phyloP scores from a whole-genome alignment of 2,329 filamentous ascomycete genomes.

The Aureobasidium pullulans region DNA sequence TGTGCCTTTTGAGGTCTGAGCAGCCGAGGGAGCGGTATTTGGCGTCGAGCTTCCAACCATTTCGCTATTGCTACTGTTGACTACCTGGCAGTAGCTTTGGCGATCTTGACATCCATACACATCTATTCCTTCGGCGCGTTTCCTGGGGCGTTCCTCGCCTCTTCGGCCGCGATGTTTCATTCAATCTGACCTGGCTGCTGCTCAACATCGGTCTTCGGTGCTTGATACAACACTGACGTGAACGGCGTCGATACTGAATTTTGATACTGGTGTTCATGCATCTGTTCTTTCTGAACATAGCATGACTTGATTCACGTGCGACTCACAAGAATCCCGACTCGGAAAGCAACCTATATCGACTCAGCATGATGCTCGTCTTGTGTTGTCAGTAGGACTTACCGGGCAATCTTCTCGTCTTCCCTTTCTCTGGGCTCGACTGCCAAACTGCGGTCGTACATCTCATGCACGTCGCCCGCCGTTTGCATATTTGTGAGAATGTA shows the following conservation, averaged over 20 bases:
- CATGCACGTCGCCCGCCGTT: conserved; percentile 88
- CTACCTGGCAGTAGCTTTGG: not conserved
- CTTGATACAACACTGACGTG: not conserved
- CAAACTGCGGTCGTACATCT: conserved; percentile 98
- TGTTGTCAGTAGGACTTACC: conserved; percentile 49
- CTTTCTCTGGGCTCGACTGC: conserved; percentile 88
- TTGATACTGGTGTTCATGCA: not conserved
- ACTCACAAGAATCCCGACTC: conserved; percentile 49
- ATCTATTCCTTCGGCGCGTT: not conserved
- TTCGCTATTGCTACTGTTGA: not conserved
- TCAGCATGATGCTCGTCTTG: conserved; percentile 18
- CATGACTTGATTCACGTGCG: not conserved
- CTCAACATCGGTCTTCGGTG: not conserved
- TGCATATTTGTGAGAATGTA: conserved; percentile 97
- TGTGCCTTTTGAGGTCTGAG: not conserved
- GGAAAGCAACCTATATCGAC: conserved; percentile 39
- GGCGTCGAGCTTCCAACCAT: no score
- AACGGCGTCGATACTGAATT: not conserved
- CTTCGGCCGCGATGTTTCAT: not conserved
- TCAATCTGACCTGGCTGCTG: not conserved
- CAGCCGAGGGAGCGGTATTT: not conserved
- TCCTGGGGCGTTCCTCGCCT: not conserved
- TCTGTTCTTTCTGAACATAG: not conserved
- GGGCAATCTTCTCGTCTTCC: conserved; percentile 99
- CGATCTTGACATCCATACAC: not conserved